Evolutionary conservation across 129 eudicot genomes (phyloP), one percentile per base, ranked within the genome.

Genomic region (sunflower (Helianthus annuus)): DNA sequence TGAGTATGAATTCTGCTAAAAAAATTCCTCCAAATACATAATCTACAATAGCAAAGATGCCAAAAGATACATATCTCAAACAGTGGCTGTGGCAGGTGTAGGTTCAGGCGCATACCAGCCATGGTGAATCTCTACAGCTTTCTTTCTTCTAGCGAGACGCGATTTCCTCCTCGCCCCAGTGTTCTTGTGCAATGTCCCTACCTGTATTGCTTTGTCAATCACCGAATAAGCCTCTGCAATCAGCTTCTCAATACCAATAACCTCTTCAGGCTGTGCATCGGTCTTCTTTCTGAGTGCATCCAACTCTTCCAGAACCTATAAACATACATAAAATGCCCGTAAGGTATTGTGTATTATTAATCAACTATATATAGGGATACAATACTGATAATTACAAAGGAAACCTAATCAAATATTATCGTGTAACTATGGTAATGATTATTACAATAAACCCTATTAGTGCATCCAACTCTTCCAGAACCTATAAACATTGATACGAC

Each of bases 151-250:
- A 19, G 98, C 98, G 63, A 94, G 97, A 6, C 98, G 76, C 10
- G 98, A 94, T 71, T 94, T 94, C 82, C 98, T 80, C 73, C 91
- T 80, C 9, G 97, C 91, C 57, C 98, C 98, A 1, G 98, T 94
- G 80, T 94, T 94, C 68, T 82, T 75, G 85, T 94, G 98, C 79
- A 94, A 76, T 9, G 90, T 74, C 53, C 98, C 97, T 1, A 72
- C 91, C 54, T 80, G 85, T 46, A 94, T 90, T 9, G 98, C 98
- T 79, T 90, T 94, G 76, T 94, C 98, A 14, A 94, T 90, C 6
- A 70, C 87, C 0, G 98, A 90, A 76, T 90, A 94, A 2, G 98
- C 98, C 81, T 90, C 98, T 7, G 89, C 96, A 29, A 94, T 94
- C 76, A 94, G 80, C 64, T 84, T 94, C 74, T 94, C 98, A 53